A percentile compares a stretch with the other conserved stretches of the same genome.
These are phyloP conservation scores for Homolaphlyctis polyrhiza DNA, from an alignment of 371 early-diverging fungal genomes.

Conservation along the genomic window DNA sequence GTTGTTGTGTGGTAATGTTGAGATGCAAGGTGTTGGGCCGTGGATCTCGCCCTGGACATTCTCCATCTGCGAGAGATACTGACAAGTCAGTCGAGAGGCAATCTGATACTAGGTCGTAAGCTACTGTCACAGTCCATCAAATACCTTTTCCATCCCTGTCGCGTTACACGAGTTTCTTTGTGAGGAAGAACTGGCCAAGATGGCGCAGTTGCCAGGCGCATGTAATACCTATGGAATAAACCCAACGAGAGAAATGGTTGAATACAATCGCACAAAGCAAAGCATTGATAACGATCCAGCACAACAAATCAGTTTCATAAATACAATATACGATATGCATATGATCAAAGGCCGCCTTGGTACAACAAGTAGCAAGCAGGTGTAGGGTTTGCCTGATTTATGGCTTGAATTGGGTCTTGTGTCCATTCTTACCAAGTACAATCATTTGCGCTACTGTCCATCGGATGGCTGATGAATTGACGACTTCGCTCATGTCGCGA, in stretches of 20 bases:
- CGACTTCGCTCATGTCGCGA: constrained; percentile 75
- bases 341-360: no score
- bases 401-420: not conserved
- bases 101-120: no score
- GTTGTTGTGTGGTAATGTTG: no score
- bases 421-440: constrained; percentile 45
- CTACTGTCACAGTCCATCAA: not conserved
- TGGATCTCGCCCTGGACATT: no score
- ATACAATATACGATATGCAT: no score
- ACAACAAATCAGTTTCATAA: no score
- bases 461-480: constrained; percentile 77
- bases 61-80: no score
- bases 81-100: no score
- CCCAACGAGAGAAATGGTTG: not conserved
- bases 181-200: constrained; percentile 84
- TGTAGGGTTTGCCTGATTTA: no score
- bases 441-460: constrained; percentile 85
- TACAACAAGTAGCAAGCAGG: no score
- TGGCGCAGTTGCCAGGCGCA: constrained; percentile 92
- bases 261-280: not conserved
- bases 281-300: not conserved
- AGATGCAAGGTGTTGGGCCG: no score
- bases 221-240: constrained; percentile 39
- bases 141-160: no score
- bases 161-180: constrained; percentile 76